phyloP scores from a whole-genome alignment of 306 rosid species.

The Trifolium fragiferum region DNA sequence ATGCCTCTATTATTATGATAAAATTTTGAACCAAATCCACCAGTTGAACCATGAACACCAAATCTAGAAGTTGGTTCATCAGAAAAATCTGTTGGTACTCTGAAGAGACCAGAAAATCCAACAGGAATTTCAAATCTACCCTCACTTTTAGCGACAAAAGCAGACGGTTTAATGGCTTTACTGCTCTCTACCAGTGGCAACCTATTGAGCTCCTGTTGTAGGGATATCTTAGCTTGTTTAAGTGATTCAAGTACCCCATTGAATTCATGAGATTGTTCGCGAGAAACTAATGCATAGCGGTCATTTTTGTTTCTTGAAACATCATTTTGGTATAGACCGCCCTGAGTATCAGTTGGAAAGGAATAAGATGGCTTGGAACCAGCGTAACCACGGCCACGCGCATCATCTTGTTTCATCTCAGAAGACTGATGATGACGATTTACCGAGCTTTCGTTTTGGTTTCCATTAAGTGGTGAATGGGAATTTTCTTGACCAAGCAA shows the following conservation, averaged over 20 bases:
- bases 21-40: constrained; percentile 45
- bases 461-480: constrained; percentile 48
- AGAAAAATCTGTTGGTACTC: constrained; percentile 79
- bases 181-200: constrained; percentile 50
- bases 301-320: constrained; percentile 53
- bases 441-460: constrained; percentile 51
- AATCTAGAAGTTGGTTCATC: constrained; percentile 53
- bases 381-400: constrained; percentile 36
- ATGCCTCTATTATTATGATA: constrained; percentile 38
- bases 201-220: constrained; percentile 62
- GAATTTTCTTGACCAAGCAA: constrained; percentile 57
- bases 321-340: constrained; percentile 44
- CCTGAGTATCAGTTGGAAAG: constrained; percentile 41
- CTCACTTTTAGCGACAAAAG: constrained; percentile 45
- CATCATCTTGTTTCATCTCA: constrained; percentile 41
- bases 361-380: constrained; percentile 40
- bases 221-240: constrained; percentile 69
- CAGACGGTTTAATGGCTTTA: constrained; percentile 49
- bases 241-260: constrained; percentile 81
- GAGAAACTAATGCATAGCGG: constrained; percentile 72
- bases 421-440: constrained; percentile 46
- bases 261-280: constrained; percentile 51
- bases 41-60: constrained; percentile 48
- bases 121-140: constrained; percentile 59
- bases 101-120: constrained; percentile 78